Percentiles rank a stretch among this genome's conserved stretches.
These are phyloP conservation scores for Yamadazyma phyllophila DNA, from an alignment of 805 yeast genomes.

Conservation along the genomic window DNA sequence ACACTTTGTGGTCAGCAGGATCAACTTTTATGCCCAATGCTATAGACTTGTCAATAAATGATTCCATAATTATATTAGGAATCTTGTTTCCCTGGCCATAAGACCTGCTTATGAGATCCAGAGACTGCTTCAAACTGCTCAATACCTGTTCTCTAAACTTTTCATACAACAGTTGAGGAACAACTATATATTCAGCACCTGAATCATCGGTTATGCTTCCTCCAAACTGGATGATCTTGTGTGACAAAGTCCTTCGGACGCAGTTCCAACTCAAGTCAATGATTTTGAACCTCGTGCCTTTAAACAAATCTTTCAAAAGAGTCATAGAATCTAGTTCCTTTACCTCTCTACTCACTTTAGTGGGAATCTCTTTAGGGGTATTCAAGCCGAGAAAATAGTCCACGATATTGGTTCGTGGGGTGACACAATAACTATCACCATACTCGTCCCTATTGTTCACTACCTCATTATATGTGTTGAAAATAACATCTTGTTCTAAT, in stretches of 20 bases:
- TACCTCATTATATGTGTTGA: slow-evolving; percentile 32
- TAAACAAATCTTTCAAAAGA: slow-evolving; percentile 5
- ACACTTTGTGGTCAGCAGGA: slow-evolving; percentile 26
- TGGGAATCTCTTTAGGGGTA: background rate
- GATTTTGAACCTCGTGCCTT: slow-evolving; percentile 32
- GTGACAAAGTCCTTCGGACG: slow-evolving; percentile 13
- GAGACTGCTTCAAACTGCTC: slow-evolving; percentile 15
- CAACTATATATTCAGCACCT: slow-evolving; percentile 12
- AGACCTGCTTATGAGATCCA: slow-evolving; percentile 11
- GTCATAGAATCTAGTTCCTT: slow-evolving; percentile 1
- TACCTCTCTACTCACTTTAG: background rate
- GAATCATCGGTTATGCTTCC: slow-evolving; percentile 19
- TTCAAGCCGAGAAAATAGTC: slow-evolving; percentile 6
- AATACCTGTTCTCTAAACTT: slow-evolving; percentile 1
- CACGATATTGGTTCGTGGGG: slow-evolving; percentile 7
- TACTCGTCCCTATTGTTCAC: slow-evolving; percentile 48
- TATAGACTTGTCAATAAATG: slow-evolving; percentile 32
- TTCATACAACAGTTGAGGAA: slow-evolving; percentile 11
- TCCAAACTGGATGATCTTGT: slow-evolving; percentile 47
- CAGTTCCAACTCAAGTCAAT: slow-evolving; percentile 12
- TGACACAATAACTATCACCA: slow-evolving; percentile 59
- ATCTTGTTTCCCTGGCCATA: slow-evolving; percentile 16
- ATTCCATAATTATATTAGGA: slow-evolving; percentile 34
- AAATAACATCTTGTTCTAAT: slow-evolving; percentile 57
- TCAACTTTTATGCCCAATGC: slow-evolving; percentile 24